phyloP scores from a whole-genome alignment of 2,329 filamentous ascomycete species.

The Fusarium newnesense region DNA sequence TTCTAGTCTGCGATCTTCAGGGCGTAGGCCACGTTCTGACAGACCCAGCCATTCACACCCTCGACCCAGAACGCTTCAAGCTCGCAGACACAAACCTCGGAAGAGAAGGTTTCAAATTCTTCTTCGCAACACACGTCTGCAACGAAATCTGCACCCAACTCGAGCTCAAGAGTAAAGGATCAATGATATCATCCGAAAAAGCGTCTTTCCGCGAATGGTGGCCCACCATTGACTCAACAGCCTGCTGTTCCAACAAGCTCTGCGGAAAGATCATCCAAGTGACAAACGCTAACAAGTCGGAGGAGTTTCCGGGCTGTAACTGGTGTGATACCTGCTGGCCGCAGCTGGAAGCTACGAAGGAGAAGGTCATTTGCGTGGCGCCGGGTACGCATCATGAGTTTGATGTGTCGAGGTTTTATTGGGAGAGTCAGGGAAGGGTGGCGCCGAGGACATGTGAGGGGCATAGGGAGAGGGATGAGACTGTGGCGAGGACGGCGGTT shows the following conservation, averaged over 20 bases:
- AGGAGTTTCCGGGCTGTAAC: constrained; percentile 39
- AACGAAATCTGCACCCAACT: constrained; percentile 48
- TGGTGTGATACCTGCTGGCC: constrained; percentile 50
- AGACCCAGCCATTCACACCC: constrained; percentile 52
- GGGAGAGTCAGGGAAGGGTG: constrained; percentile 47
- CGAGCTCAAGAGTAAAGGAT: constrained; percentile 40
- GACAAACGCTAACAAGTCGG: constrained; percentile 32
- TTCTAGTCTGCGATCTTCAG: constrained; percentile 52
- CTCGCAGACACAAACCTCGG: constrained; percentile 48
- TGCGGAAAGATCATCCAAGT: constrained; percentile 49
- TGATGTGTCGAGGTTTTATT: constrained; percentile 48
- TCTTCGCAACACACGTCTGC: constrained; percentile 51
- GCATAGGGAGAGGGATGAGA: constrained; percentile 19
- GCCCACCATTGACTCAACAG: constrained; percentile 44
- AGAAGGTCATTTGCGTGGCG: constrained; percentile 37
- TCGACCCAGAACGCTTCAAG: constrained; percentile 47
- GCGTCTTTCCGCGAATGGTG: constrained; percentile 47
- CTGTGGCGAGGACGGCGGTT: neutral
- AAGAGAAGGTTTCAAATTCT: constrained; percentile 51
- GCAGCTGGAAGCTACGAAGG: constrained; percentile 42
- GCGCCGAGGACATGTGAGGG: constrained; percentile 39
- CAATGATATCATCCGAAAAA: constrained; percentile 32
- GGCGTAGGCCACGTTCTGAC: constrained; percentile 50
- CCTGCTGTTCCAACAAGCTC: constrained; percentile 54
- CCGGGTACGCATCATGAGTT: constrained; percentile 46